Evolutionary conservation across 208 protist genomes (phyloP).

Genomic region (Lotmaria passim): DNA sequence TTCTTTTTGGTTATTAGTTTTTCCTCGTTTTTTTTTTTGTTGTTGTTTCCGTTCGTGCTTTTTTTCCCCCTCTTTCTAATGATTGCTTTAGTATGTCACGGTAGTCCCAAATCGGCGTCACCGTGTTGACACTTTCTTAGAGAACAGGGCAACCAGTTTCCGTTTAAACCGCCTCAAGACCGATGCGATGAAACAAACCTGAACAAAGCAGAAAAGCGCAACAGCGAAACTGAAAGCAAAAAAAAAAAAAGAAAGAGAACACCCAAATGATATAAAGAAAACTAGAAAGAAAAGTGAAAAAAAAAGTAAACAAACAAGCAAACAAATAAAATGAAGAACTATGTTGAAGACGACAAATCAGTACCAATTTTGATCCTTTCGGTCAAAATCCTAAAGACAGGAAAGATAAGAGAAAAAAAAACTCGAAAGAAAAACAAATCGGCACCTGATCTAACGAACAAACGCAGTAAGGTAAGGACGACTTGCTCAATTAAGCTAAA

Average conservation of each 20-base stretch:
- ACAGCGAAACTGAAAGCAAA: neutral
- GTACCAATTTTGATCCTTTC: neutral
- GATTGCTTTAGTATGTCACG: too few species aligned
- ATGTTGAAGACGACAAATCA: constrained; percentile 3
- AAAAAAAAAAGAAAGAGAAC: neutral
- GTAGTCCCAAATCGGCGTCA: too few species aligned
- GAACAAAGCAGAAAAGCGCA: neutral
- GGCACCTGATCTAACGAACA: neutral
- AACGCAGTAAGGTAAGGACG: neutral
- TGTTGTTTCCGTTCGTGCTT: neutral
- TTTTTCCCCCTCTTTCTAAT: too few species aligned
- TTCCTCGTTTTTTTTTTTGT: neutral
- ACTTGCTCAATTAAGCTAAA: too few species aligned
- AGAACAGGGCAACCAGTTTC: too few species aligned
- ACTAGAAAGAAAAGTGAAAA: neutral
- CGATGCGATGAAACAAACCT: too few species aligned
- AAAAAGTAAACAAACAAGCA: constrained; percentile 5
- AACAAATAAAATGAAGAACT: constrained; percentile 7
- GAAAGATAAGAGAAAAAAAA: constrained; percentile 7
- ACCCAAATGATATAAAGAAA: neutral
- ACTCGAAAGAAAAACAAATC: neutral
- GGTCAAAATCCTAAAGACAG: constrained; percentile 1
- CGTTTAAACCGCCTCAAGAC: too few species aligned
- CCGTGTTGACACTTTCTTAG: too few species aligned
- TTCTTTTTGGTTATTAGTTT: neutral